phyloP scores from a whole-genome alignment of 2,329 filamentous ascomycete species.

The Cordyceps fumosorosea region DNA sequence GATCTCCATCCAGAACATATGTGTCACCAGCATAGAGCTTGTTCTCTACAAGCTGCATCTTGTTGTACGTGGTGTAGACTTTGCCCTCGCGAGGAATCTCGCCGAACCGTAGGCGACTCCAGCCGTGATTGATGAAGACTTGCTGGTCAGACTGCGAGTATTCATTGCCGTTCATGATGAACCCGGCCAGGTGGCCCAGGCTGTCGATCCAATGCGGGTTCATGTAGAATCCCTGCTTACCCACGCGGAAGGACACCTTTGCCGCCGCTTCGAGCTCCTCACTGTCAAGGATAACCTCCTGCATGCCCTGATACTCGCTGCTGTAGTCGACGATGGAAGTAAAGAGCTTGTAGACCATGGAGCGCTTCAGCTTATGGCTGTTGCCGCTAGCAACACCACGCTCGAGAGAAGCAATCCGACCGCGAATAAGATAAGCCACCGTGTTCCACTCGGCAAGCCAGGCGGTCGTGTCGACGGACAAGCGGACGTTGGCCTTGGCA shows the following conservation, averaged over 20 bases:
- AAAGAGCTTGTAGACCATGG: constrained; percentile 55
- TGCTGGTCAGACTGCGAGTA: constrained; percentile 40
- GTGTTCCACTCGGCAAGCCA: background rate
- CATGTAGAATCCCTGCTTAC: constrained; percentile 43
- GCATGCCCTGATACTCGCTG: constrained; percentile 45
- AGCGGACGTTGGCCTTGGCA: background rate
- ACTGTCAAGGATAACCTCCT: constrained; percentile 48
- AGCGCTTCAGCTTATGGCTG: background rate
- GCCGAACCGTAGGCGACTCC: constrained; percentile 47
- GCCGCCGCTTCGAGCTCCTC: constrained; percentile 35
- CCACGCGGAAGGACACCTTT: constrained; percentile 42
- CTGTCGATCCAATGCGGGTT: constrained; percentile 55
- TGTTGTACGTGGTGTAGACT: constrained; percentile 49
- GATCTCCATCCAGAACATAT: constrained; percentile 48
- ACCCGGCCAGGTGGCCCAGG: constrained; percentile 52
- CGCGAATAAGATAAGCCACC: background rate
- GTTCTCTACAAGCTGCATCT: constrained; percentile 45
- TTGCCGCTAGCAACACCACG: background rate
- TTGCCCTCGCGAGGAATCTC: constrained; percentile 27
- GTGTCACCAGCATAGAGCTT: constrained; percentile 42
- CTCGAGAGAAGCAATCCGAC: background rate
- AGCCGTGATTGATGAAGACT: constrained; percentile 55
- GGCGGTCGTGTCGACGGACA: background rate
- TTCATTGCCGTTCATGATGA: constrained; percentile 54
- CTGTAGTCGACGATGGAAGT: constrained; percentile 48